These are phyloP conservation scores for Picea sitchensis DNA, from an alignment of 75 land plant genomes.

Conservation along the genomic window DNA sequence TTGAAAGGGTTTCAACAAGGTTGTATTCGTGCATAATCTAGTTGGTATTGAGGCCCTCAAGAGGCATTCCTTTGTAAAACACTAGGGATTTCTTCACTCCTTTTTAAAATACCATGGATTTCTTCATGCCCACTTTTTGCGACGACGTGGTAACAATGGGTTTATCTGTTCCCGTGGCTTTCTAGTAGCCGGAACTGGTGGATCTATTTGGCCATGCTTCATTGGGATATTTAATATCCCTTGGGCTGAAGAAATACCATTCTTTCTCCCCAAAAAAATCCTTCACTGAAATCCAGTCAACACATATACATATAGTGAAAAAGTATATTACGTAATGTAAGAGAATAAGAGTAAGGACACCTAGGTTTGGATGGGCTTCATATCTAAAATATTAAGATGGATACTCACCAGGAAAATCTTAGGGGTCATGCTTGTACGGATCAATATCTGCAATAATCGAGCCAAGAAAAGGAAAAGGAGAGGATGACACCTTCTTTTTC, in stretches of 20 bases:
- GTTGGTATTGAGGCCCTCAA: slow-evolving; percentile 3
- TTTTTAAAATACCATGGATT: neutral
- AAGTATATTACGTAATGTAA: no score
- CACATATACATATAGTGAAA: neutral
- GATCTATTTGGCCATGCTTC: neutral
- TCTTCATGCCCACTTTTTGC: slow-evolving; percentile 6
- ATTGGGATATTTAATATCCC: slow-evolving; percentile 11
- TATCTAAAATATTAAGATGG: neutral
- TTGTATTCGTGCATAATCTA: slow-evolving; percentile 10
- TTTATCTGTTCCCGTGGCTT: slow-evolving; percentile 19
- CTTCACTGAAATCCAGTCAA: slow-evolving; percentile 17
- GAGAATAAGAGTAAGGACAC: neutral
- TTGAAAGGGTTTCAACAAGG: neutral
- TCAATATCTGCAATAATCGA: slow-evolving; percentile 13
- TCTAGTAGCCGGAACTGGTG: neutral
- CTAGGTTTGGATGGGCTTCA: neutral
- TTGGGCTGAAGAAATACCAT: slow-evolving; percentile 17
- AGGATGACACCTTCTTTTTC: neutral
- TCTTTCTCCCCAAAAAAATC: neutral
- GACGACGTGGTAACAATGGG: neutral
- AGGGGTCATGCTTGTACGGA: slow-evolving; percentile 6
- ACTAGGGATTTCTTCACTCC: neutral
- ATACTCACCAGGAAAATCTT: neutral
- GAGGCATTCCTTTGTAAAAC: slow-evolving; percentile 4
- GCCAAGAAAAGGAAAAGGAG: neutral